A percentile compares a stretch with the other conserved stretches of the same genome.
phyloP scores from a whole-genome alignment of 257 asterid species.

The Penstemon newberryi region DNA sequence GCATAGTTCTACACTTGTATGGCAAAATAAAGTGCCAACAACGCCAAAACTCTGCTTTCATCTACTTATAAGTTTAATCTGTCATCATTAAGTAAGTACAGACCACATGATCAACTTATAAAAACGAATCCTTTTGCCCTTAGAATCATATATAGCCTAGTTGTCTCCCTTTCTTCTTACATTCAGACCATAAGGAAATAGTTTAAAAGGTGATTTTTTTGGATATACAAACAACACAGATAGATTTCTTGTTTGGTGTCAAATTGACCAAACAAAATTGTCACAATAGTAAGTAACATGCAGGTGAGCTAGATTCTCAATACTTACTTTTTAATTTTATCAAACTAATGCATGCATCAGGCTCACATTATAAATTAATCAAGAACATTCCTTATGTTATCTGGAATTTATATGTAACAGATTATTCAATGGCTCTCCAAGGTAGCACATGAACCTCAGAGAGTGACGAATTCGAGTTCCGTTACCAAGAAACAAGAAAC shows the following conservation, averaged over 20 bases:
- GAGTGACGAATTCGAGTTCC: constrained; percentile 24
- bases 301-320: constrained; percentile 44
- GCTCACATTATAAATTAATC: constrained; percentile 33
- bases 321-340: constrained; percentile 18
- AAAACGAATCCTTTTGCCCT: constrained; percentile 28
- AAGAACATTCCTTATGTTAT: constrained; percentile 26
- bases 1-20: constrained; percentile 29
- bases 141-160: constrained; percentile 42
- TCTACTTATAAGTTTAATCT: not conserved
- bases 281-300: constrained; percentile 54
- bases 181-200: constrained; percentile 27
- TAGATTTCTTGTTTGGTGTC: constrained; percentile 50
- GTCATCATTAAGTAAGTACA: constrained; percentile 22
- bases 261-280: constrained; percentile 50
- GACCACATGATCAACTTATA: constrained; percentile 39
- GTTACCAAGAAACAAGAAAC: constrained; percentile 22
- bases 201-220: constrained; percentile 33
- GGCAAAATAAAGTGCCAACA: constrained; percentile 35
- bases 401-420: constrained; percentile 34
- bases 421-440: constrained; percentile 56
- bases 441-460: constrained; percentile 39
- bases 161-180: constrained; percentile 46
- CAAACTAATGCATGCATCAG: constrained; percentile 37
- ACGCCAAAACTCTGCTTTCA: constrained; percentile 19
- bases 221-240: constrained; percentile 53